Evolutionary conservation across 2,329 filamentous ascomycete genomes (phyloP), one percentile per base, ranked within the genome.

Genomic region (Taxawa tesnikishii): DNA sequence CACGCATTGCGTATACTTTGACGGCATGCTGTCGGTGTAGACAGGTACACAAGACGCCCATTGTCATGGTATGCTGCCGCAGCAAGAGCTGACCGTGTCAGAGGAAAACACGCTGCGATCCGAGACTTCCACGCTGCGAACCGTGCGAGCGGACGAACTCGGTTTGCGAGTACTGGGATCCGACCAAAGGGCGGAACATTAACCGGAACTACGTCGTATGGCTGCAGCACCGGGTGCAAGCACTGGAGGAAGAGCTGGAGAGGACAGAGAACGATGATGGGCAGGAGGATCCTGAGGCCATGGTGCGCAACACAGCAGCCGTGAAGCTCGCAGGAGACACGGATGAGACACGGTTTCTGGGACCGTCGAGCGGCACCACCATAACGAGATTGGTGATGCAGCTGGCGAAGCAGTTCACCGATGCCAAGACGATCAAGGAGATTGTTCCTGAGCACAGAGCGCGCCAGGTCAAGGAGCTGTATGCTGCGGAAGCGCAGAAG

Each of bases 41-140:
- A 53, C 78, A 82, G 67, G 81, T 44, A 42, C 23, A 12, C 5
- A 6, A 11, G 14, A 4, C 15, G 32, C 26, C 9, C 3, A 14
- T 28, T 21, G 15, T 28, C 9, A 10, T 26, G 21, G 5, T 18
- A 34, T 9, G 29, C 31, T 31, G 26, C 10, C 11, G 33, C 24
- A 24, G 8, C 10, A 31, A 31, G 13, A 26, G 31, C 39, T 40
- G 35, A 42, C 19, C 23, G 18, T 29, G 36, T 37, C 51, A 93
- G 87, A 78, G 88, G 49, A 98, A 98, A 67, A 96, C 88, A 23
- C 72, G 85, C 65, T 98, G 90, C 64, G 90, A 96, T 59, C 83
- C 90, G 4, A 83, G 82, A 10, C 72, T 98, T 14, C 90, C 90
- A 25, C 80, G 82, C 50, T 98, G 90, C 58, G 72, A 83, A 12